Evolutionary conservation across 768 basidiomycete genomes (phyloP), one percentile per base, ranked within the genome.

Genomic region (Leccinum ochraceum): DNA sequence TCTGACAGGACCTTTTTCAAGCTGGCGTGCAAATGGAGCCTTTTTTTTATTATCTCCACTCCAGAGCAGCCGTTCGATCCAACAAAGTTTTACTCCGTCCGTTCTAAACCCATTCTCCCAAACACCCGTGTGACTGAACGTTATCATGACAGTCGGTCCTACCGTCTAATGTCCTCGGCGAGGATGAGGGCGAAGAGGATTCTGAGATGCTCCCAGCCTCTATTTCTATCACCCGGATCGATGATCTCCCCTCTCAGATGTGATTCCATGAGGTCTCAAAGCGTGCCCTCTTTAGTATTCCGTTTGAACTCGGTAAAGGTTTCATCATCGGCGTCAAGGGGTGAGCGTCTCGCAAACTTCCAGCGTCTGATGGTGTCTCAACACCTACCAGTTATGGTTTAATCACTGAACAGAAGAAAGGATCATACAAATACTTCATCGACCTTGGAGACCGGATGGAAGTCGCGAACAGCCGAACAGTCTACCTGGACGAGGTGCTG

Each of bases 371-470:
- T 34, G 24, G 53, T 56, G 22, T 16, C 55, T 67, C 59, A 62
- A 61, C 32, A 28, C 61, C 51, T 46, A 22, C 17, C 64, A 97
- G 94, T 52, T 99, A 96, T 73, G 88, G 92, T 9, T 75, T 96
- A 49, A 82, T 98, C 16, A 92, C 92, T 1, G 89, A 95, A 68
- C 94, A 95, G 75, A 90, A 83, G 72, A 95, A 89, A 73, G 90
- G 91, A 0, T 57, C 80, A 4, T 90, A 94, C 72, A 89, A 85
- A 69, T 92, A 94, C 68, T 95, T 97, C 61, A 83, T 86, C 37
- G 92, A 92, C 68, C 81, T 85, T 59, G 93, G 86, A 52, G 87
- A 87, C 69, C 79, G 80, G 61, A 89, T 87, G 88, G 90, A 89
- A 66, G 87, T 91, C 55, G 93, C 88, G 1, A 77, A 80, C 46